phyloP scores from a whole-genome alignment of 805 yeast genomes.

The Yarrowia sp. region DNA sequence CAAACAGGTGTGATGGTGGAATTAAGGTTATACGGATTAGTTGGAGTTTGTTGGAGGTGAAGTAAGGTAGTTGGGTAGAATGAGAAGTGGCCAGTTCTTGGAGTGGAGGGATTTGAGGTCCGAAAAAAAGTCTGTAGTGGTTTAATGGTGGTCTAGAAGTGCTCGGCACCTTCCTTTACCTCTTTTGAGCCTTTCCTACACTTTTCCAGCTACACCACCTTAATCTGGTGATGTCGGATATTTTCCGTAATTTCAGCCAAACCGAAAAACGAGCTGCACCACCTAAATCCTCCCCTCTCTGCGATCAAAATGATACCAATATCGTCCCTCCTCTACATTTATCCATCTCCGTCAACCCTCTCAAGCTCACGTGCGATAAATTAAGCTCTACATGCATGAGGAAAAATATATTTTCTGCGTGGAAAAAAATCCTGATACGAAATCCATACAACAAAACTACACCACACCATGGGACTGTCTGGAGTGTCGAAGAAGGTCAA shows the following conservation, averaged over 20 bases:
- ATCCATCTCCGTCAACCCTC: background rate
- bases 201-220: background rate
- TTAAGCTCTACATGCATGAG: conserved; percentile 23
- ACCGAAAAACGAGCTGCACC: background rate
- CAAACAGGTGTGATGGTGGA: no score
- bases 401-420: conserved; percentile 13
- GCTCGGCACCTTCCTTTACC: no score
- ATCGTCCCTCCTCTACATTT: background rate
- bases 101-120: no score
- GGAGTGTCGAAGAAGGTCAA: conserved; percentile 81
- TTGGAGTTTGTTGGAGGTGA: no score
- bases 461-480: conserved; percentile 50
- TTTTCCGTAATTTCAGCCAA: background rate
- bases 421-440: background rate
- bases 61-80: no score
- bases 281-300: background rate
- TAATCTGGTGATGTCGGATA: background rate
- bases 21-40: no score
- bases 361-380: conserved; percentile 24
- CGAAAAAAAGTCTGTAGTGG: no score
- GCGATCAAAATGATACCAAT: background rate
- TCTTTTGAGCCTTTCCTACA: background rate
- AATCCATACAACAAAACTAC: conserved; percentile 39
- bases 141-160: no score
- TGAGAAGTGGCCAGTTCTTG: no score